Evolutionary conservation across 805 yeast genomes (phyloP).

Genomic region (Lachancea waltii): DNA sequence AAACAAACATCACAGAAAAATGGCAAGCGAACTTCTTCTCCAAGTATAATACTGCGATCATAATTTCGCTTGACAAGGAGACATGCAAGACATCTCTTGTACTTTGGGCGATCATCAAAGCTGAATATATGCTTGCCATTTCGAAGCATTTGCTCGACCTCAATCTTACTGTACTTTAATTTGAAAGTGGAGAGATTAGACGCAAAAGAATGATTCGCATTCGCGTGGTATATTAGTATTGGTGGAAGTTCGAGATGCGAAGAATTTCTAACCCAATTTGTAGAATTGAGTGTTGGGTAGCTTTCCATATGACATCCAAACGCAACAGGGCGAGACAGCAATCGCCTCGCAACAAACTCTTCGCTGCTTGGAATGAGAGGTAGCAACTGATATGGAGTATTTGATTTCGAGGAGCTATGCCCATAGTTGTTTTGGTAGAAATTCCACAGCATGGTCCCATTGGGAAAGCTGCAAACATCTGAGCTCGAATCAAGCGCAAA

Average conservation of each 20-base stretch:
- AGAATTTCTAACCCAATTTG: background rate
- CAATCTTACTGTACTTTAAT: constrained; percentile 41
- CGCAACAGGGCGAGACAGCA: constrained; percentile 54
- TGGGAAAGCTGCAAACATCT: constrained; percentile 49
- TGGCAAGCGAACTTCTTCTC: constrained; percentile 20
- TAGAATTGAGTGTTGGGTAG: background rate
- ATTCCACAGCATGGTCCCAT: constrained; percentile 46
- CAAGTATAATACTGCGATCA: constrained; percentile 28
- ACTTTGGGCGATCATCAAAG: constrained; percentile 34
- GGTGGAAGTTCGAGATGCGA: constrained; percentile 41
- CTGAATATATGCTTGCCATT: constrained; percentile 52
- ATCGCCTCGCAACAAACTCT: background rate
- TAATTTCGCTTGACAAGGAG: constrained; percentile 47
- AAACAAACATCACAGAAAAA: constrained; percentile 35
- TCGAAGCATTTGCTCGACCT: constrained; percentile 39
- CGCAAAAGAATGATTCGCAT: constrained; percentile 35
- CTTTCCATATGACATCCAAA: constrained; percentile 63
- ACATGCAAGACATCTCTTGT: constrained; percentile 49
- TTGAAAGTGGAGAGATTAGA: constrained; percentile 59
- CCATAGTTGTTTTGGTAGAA: constrained; percentile 21
- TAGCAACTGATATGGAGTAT: constrained; percentile 2
- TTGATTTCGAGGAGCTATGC: background rate
- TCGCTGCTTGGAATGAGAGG: constrained; percentile 11
- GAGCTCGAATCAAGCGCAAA: constrained; percentile 57
- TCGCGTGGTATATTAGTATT: constrained; percentile 46